Conservation (phyloP, 2,329 filamentous ascomycete species). For the Botrytis squamosa region DNA sequence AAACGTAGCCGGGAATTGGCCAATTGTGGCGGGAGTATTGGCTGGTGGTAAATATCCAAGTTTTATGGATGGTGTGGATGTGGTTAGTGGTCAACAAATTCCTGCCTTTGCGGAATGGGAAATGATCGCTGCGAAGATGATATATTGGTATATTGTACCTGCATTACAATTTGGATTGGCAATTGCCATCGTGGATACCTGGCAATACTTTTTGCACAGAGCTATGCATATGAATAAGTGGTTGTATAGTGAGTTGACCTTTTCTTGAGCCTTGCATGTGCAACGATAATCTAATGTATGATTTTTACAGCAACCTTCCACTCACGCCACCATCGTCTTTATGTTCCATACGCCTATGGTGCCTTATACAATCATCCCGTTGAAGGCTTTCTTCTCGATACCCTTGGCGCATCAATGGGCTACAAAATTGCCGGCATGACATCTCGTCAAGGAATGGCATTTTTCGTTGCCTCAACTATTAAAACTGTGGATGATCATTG, state of each 20-base stretch:
- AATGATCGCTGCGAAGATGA: conserved; percentile 65
- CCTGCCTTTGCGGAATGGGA: conserved; percentile 86
- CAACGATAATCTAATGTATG: conserved; percentile 9
- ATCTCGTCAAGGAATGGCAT: conserved; percentile 81
- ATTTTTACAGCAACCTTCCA: conserved; percentile 72
- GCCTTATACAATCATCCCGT: conserved; percentile 96
- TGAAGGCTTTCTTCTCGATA: conserved; percentile 92
- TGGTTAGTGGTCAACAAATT: conserved; percentile 51
- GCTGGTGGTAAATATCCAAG: conserved; percentile 79
- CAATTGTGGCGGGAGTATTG: conserved; percentile 71
- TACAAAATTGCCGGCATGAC: conserved; percentile 83
- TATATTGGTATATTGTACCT: conserved; percentile 80
- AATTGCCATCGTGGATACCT: conserved; percentile 81
- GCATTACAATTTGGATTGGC: conserved; percentile 73
- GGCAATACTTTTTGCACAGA: conserved; percentile 97
- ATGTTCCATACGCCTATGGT: conserved; percentile 96
- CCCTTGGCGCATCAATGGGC: conserved; percentile 77
- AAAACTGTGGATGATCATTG: conserved; percentile 99
- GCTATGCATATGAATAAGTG: conserved; percentile 97
- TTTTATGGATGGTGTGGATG: conserved; percentile 58
- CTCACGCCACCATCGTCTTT: conserved; percentile 91
- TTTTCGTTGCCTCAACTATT: conserved; percentile 85
- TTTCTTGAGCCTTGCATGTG: background rate
- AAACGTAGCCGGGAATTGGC: conserved; percentile 68
- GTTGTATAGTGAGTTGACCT: conserved; percentile 75